These are phyloP conservation scores for Globisporangium abappressorium DNA, from an alignment of 352 stramenopile species.

Conservation along the genomic window DNA sequence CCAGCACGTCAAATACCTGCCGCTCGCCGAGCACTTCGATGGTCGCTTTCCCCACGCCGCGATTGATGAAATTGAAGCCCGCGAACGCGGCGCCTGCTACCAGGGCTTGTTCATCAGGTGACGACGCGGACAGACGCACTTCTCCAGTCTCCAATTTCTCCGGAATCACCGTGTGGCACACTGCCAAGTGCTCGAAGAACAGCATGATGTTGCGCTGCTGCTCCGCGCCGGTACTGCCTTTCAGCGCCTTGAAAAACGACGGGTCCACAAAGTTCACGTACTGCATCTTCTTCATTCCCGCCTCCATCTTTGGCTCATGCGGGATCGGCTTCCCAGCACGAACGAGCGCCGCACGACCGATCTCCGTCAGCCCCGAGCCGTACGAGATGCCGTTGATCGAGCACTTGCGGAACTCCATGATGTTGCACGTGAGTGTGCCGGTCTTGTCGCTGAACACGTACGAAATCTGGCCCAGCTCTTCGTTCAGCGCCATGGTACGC, in stretches of 20 bases:
- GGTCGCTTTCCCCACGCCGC: slow-evolving; percentile 45
- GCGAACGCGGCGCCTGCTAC: slow-evolving; percentile 68
- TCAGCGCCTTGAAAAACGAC: slow-evolving; percentile 58
- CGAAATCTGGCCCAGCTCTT: slow-evolving; percentile 90
- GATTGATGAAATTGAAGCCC: slow-evolving; percentile 69
- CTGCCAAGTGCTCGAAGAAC: slow-evolving; percentile 85
- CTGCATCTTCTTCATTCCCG: slow-evolving; percentile 48
- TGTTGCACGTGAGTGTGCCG: slow-evolving; percentile 91
- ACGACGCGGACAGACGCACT: slow-evolving; percentile 69
- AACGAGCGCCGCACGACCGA: slow-evolving; percentile 58
- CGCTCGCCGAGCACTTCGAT: slow-evolving; percentile 33
- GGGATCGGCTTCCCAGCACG: slow-evolving; percentile 63
- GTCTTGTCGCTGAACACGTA: slow-evolving; percentile 93
- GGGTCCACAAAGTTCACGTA: slow-evolving; percentile 82
- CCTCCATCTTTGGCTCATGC: slow-evolving; percentile 55
- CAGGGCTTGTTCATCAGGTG: slow-evolving; percentile 82
- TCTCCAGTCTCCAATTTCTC: slow-evolving; percentile 66
- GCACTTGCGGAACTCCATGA: slow-evolving; percentile 95
- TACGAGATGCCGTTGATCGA: slow-evolving; percentile 91
- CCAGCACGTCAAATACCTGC: slow-evolving; percentile 60
- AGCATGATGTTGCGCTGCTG: slow-evolving; percentile 52
- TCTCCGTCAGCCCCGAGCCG: slow-evolving; percentile 84
- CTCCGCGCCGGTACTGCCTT: slow-evolving; percentile 37
- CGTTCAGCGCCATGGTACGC: slow-evolving; percentile 87
- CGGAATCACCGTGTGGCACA: slow-evolving; percentile 83